Conservation (phyloP, 78 protist species). For the Isochrysis galbana region DNA sequence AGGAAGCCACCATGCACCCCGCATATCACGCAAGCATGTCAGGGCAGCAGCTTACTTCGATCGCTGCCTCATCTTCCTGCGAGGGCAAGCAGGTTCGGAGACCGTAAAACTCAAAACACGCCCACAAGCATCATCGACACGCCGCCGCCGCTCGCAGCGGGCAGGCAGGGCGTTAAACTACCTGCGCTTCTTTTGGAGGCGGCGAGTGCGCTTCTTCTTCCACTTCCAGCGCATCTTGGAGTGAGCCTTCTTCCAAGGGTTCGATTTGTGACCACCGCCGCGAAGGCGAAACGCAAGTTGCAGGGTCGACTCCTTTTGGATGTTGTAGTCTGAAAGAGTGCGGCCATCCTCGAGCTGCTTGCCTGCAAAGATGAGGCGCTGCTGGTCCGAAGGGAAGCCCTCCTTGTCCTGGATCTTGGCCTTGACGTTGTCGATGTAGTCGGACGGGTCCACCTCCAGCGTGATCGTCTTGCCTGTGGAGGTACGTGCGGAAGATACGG, state of each 20-base stretch:
- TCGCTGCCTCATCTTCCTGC: slow-evolving; percentile 40
- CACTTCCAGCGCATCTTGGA: slow-evolving; percentile 30
- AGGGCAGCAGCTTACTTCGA: slow-evolving; percentile 28
- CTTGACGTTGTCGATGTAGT: slow-evolving; percentile 95
- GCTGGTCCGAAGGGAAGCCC: slow-evolving; percentile 99
- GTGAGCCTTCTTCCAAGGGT: slow-evolving; percentile 23
- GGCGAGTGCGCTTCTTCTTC: slow-evolving; percentile 29
- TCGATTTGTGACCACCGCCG: slow-evolving; percentile 80
- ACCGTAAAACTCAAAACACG: too few relatives aligned
- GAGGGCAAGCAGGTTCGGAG: too few relatives aligned
- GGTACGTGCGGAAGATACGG: background rate
- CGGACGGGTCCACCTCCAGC: slow-evolving; percentile 95
- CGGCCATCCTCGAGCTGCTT: slow-evolving; percentile 99
- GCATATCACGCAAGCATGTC: too few relatives aligned
- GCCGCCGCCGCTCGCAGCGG: too few relatives aligned
- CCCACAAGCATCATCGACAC: too few relatives aligned
- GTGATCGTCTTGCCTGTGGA: slow-evolving; percentile 77
- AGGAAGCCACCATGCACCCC: too few relatives aligned
- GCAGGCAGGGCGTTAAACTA: too few relatives aligned
- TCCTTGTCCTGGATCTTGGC: slow-evolving; percentile 98
- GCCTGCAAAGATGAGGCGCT: slow-evolving; percentile 98
- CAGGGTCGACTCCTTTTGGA: slow-evolving; percentile 87
- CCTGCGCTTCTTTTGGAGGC: slow-evolving; percentile 29
- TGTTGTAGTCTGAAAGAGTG: slow-evolving; percentile 96
- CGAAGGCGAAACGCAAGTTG: slow-evolving; percentile 93